Base-by-base conservation (phyloP, 495 filamentous ascomycete genomes). In the Penicillium malachiteum region DNA sequence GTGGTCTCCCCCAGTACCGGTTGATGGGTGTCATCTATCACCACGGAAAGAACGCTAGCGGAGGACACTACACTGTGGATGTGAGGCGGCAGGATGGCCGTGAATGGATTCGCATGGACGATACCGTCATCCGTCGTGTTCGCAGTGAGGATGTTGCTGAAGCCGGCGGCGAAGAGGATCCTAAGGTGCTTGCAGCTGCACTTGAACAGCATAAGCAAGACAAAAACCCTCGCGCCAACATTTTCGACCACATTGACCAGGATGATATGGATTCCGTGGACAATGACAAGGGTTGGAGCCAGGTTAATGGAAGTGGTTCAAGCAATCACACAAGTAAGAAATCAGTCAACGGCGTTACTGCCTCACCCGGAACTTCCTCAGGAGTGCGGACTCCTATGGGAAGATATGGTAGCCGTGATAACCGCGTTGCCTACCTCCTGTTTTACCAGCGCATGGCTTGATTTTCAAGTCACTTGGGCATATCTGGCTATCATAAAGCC, bases 11-110 rank as follows among this genome's bases (percentile, higher is more conserved):
- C 1, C 87, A 85, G 65, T 98, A 98, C 67, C 82, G 83, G 16
- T 82, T 98, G 4, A 91, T 85, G 64, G 87, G 87, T n/a, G 94
- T 95, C 18, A 91, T 98, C 32, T 98, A 98, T 65, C 94, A 98
- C 62, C 95, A 97, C 55, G 94, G 94, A 40, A 97, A 95, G 73
- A 92, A 91, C 65, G 94, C 94, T 21, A 90, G 88, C 55, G 92
- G 90, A 42, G 94, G 94, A 16, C 94, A 98, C 66, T 98, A 98
- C 68, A 98, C 94, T 2, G 95, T 95, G 3, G 94, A 98, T 72
- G 89, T 96, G 21, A 84, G 91, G 40, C 88, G 94, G 32, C 94
- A 97, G 70, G 94, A 98, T 61, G 90, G 88, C 13, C 83, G 84
- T 34, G 93, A 96, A 69, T 98, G 94, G 94, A 88, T 98, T 56